Evolutionary conservation across 257 asterid genomes (phyloP), one percentile per base, ranked within the genome.

Genomic region (Salvia miltiorrhiza): DNA sequence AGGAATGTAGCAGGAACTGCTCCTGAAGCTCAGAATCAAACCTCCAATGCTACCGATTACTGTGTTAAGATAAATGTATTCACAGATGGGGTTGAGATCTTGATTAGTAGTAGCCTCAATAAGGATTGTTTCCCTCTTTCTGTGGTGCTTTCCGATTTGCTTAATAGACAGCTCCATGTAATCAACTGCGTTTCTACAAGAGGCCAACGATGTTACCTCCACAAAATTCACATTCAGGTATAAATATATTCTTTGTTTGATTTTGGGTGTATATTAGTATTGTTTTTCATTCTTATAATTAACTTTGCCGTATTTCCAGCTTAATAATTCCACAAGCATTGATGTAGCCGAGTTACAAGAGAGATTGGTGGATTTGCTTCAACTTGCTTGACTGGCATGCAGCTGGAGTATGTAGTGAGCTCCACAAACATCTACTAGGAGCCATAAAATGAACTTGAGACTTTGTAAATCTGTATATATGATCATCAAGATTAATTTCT

Each of bases 161-260:
- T 62, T 33, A 40, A 14, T 8, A 3, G 47, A 37, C 69, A 64
- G 1, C 71, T 79, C n/a, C 50, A 71, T 48, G 77, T 79, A 9
- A 47, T 72, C 16, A 74, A 69, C 50, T 76, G 81, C 63, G 64
- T 67, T 17, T 66, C 73, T 8, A 35, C 82, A 13, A 57, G 52
- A 63, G 11, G 7, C 20, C 59, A 45, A 6, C 48, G 26, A 26
- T 21, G 37, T 58, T 49, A 33, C 44, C 75, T 76, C 30, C 72
- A 78, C 61, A 76, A 65, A 69, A 71, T 81, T 39, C 86, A 68
- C 9, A 32, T 71, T 47, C 50, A 75, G 86, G 86, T 77, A 44
- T 0, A 3, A 19, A 4, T 4, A 33, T 21, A 32, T 23, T 45
- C 63, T 65, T 70, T 79, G 71, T 12, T 62, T 48, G 35, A 11